Evolutionary conservation across 2,329 filamentous ascomycete species (phyloP).

Genomic region (Dactylonectria estremocensis): DNA sequence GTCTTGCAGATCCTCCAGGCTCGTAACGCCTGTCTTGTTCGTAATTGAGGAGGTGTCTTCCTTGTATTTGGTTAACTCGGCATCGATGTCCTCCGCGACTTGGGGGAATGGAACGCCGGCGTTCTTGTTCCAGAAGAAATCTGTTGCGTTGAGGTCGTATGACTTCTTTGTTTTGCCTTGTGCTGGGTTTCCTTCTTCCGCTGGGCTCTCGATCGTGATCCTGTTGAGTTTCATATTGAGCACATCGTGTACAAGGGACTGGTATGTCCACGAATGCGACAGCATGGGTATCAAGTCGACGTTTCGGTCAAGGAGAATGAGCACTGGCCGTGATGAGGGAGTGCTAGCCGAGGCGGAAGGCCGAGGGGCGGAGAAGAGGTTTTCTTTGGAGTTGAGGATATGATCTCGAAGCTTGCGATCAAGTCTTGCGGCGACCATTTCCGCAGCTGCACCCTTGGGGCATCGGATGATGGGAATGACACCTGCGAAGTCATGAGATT

Average conservation of each 20-base stretch:
- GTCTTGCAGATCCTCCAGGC: constrained; percentile 93
- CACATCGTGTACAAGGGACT: constrained; percentile 83
- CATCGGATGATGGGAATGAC: constrained; percentile 96
- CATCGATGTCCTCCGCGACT: constrained; percentile 95
- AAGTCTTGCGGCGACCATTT: constrained; percentile 93
- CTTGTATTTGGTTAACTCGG: constrained; percentile 93
- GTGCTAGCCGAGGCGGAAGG: constrained; percentile 70
- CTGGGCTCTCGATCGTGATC: constrained; percentile 89
- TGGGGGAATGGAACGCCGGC: constrained; percentile 92
- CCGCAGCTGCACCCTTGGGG: constrained; percentile 91
- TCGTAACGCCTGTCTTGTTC: constrained; percentile 93
- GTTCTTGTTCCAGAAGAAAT: constrained; percentile 98
- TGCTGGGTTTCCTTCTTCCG: constrained; percentile 82
- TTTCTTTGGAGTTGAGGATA: constrained; percentile 97
- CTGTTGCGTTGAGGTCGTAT: constrained; percentile 90
- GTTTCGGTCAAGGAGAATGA: constrained; percentile 95
- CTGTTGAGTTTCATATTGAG: constrained; percentile 81
- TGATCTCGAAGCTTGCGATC: constrained; percentile 97
- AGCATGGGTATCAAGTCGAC: constrained; percentile 97
- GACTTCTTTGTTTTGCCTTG: constrained; percentile 87
- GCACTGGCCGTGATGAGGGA: constrained; percentile 84
- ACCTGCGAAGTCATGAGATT: constrained; percentile 63
- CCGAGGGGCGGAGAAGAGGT: constrained; percentile 85
- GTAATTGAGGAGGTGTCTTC: constrained; percentile 95
- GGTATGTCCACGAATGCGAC: constrained; percentile 90